Base-by-base conservation (phyloP, 257 asterid genomes). In the Fraxinus cuspidata region DNA sequence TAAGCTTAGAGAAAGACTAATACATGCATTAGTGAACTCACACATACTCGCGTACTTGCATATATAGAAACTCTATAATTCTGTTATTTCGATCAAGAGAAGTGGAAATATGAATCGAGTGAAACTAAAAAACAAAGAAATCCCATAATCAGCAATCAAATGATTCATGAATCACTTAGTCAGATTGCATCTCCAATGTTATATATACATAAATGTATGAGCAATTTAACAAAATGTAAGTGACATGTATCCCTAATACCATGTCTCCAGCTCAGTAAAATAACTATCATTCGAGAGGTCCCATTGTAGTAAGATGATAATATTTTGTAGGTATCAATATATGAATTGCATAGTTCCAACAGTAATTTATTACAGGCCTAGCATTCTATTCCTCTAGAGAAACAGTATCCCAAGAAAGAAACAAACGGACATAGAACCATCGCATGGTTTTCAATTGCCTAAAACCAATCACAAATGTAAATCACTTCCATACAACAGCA, bases 21-120 rank as follows among this genome's bases (percentile, higher is more conserved):
- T 7, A 37, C 21, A 44, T 40, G 70, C 65, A 27, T 34, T 63
- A 19, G 70, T 11, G 25, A 1, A 53, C 2, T 53, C 11, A 0
- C 18, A 63, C 4, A 34, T 32, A 5, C 56, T 47, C 7, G 42
- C 44, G 69, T 38, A 38, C 51, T 53, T 21, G 76, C 81, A 81
- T 15, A 13, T 13, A 13, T 64, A 49, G 37, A 74, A 84, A 81
- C 77, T 79, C 83, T 72, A 81, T 18, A 53, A 37, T 37, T 8
- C 42, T 37, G 12, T 37, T 37, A 37, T 37, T 37, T 37, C 42
- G 12, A 37, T 37, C 42, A 8, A 37, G 42, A 37, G 42, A 37
- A 37, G 42, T 35, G 10, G 42, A 10, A 37, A 12, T 37, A 37
- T 37, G 40, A 37, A 37, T 37, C 40, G 1, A 6, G 38, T 35